A percentile compares a stretch with the other conserved stretches of the same genome.
Conservation (phyloP, 2,329 filamentous ascomycete species). For the Penicillium sp. region DNA sequence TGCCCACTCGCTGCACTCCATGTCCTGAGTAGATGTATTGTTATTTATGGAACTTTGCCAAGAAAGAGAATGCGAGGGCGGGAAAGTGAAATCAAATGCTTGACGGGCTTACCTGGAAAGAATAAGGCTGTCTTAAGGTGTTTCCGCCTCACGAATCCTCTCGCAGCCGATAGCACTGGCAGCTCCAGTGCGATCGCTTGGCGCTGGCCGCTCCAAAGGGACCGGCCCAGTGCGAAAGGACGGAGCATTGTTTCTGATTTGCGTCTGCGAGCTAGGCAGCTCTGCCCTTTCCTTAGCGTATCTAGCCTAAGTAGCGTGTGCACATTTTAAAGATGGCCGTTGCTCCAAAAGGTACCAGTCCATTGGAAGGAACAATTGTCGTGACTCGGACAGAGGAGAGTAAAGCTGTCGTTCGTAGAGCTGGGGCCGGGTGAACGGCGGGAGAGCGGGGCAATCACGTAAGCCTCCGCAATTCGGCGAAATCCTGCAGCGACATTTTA, state of each 20-base stretch:
- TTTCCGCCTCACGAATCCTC: slow-evolving; percentile 3
- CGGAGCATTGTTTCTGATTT: slow-evolving; percentile 17
- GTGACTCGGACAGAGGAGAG: not conserved
- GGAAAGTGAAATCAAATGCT: not conserved
- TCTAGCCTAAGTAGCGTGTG: slow-evolving; percentile 8
- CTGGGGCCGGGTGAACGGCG: not conserved
- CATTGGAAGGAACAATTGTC: not conserved
- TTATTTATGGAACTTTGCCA: slow-evolving; percentile 9
- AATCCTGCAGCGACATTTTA: not conserved
- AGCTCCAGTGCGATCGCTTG: not conserved
- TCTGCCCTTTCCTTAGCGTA: slow-evolving; percentile 13
- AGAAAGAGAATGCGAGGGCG: not conserved
- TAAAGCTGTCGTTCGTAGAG: slow-evolving; percentile 2
- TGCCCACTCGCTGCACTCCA: slow-evolving; percentile 82
- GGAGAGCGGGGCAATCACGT: slow-evolving; percentile 11
- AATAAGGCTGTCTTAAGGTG: slow-evolving; percentile 42
- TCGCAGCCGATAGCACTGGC: slow-evolving; percentile 1
- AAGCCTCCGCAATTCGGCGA: slow-evolving; percentile 10
- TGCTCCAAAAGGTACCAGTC: not conserved
- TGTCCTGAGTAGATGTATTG: slow-evolving; percentile 53
- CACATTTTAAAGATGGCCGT: slow-evolving; percentile 15
- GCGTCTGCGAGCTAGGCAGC: slow-evolving; percentile 9
- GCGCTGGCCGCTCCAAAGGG: slow-evolving; percentile 1
- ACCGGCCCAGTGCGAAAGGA: slow-evolving; percentile 2
- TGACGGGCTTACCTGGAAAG: slow-evolving; percentile 37